Base-by-base conservation (phyloP, 2,329 filamentous ascomycete species). In the Daldinia sp. region DNA sequence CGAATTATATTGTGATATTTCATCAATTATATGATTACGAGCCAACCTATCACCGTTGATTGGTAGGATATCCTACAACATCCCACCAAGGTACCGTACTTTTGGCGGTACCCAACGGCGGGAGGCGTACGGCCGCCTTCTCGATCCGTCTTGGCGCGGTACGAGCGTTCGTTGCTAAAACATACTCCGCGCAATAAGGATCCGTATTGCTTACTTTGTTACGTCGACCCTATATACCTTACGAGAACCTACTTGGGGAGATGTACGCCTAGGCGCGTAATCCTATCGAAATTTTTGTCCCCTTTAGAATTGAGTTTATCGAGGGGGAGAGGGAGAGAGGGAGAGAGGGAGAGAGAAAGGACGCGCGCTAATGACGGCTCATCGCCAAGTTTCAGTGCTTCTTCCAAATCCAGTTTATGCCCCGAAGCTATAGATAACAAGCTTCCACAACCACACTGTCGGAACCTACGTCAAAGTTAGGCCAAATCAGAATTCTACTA, bases 401-500 rank as follows among this genome's bases (percentile, higher is more conserved):
- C 29, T 58, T 58, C 62, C 54, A 10, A 61, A 65, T 62, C 10
- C n/a, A 55, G 62, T 32, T 62, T 35, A 54, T 61, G 19, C 37
- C 8, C 58, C 58, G 62, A 56, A 37, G 45, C 35, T 19, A 55
- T 32, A 61, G 62, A 62, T 58, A 64, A 58, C 58, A 39, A 62
- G 32, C 49, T 49, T 62, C 50, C 39, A 48, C 51, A 58, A 49
- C 37, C 21, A 41, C 52, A 11, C 19, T 15, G 45, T 30, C 25
- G 25, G 17, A 32, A 48, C 19, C 11, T 8, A 19, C 8, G 21
- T 8, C 21, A 6, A 21, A 43, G 39, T 43, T 43, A 8, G 39
- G 11, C n/a, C 15, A 45, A 13, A 27, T 23, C 21, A 8, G 27
- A 4, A 2, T 9, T 4, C 9, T 13, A 48, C 29, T 10, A 19